Percentiles rank a stretch among this genome's conserved stretches.
These are phyloP conservation scores for Globomyces sp. DNA, from an alignment of 371 early-diverging fungal species.

Conservation along the genomic window DNA sequence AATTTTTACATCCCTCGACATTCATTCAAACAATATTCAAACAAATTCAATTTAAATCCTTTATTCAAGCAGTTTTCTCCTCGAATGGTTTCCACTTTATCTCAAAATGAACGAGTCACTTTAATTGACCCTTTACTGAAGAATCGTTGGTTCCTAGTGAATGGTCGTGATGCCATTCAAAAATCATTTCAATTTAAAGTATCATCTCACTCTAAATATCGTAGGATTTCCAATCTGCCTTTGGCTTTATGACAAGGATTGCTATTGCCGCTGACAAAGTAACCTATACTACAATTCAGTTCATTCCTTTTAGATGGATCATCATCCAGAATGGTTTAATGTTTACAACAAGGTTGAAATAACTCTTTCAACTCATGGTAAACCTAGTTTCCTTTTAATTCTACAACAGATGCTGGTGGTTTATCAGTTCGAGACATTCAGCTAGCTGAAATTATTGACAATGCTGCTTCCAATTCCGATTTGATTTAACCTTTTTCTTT, in stretches of 20 bases:
- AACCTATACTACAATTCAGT: slow-evolving; percentile 78
- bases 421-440: background rate
- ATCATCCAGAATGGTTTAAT: background rate
- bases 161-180: slow-evolving; percentile 69
- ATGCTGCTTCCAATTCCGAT: too few species aligned
- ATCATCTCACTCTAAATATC: too few species aligned
- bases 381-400: too few species aligned
- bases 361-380: slow-evolving; percentile 71
- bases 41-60: too few species aligned
- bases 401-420: slow-evolving; percentile 21
- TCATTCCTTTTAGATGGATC: slow-evolving; percentile 29
- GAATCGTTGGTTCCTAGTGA: background rate
- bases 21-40: too few species aligned
- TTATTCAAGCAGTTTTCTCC: too few species aligned
- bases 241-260: slow-evolving; percentile 85
- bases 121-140: background rate
- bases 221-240: slow-evolving; percentile 72
- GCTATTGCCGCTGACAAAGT: slow-evolving; percentile 71
- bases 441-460: slow-evolving; percentile 22
- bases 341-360: slow-evolving; percentile 80
- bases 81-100: too few species aligned
- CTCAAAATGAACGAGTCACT: background rate
- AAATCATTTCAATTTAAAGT: slow-evolving; percentile 65
- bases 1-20: too few species aligned
- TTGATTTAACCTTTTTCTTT: too few species aligned